Conservation (phyloP, 768 basidiomycete species). For the Obba rivulosa region DNA sequence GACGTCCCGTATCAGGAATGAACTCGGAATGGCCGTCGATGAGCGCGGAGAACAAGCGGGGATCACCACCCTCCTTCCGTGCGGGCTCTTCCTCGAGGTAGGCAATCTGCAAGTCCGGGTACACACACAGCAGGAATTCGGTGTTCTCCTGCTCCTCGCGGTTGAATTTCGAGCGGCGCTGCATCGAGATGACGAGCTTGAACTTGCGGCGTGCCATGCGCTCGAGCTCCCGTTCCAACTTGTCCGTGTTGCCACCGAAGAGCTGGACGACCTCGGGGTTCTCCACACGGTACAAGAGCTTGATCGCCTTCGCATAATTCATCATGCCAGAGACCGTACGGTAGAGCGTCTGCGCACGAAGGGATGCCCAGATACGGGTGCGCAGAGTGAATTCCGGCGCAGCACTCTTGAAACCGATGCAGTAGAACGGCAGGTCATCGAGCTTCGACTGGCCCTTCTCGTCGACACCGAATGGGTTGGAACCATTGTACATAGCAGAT, state of each 20-base stretch:
- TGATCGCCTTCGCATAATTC: slow-evolving; percentile 99
- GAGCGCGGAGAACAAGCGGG: slow-evolving; percentile 90
- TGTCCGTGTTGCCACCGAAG: slow-evolving; percentile 97
- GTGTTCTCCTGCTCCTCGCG: slow-evolving; percentile 99
- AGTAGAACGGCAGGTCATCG: slow-evolving; percentile 95
- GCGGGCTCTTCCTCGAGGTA: slow-evolving; percentile 96
- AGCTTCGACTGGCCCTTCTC: slow-evolving; percentile 83
- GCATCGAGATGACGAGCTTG: slow-evolving; percentile 99
- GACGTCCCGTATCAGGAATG: slow-evolving; percentile 77
- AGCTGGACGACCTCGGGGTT: slow-evolving; percentile 98
- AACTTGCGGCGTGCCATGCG: slow-evolving; percentile 98
- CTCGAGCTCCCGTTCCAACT: slow-evolving; percentile 92
- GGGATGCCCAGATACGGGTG: slow-evolving; percentile 98
- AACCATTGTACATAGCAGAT: slow-evolving; percentile 77
- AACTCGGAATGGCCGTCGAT: slow-evolving; percentile 99
- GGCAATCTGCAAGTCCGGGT: slow-evolving; percentile 97
- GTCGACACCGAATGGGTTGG: slow-evolving; percentile 63
- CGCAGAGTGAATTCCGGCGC: slow-evolving; percentile 98
- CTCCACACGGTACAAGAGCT: slow-evolving; percentile 97
- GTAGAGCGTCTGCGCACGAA: slow-evolving; percentile 97
- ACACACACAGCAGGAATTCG: slow-evolving; percentile 94
- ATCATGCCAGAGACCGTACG: slow-evolving; percentile 99
- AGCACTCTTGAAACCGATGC: slow-evolving; percentile 98
- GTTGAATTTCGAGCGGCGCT: slow-evolving; percentile 98
- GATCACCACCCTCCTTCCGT: slow-evolving; percentile 91